Evolutionary conservation across 768 basidiomycete species (phyloP).

Genomic region (Trametopsis cervina): DNA sequence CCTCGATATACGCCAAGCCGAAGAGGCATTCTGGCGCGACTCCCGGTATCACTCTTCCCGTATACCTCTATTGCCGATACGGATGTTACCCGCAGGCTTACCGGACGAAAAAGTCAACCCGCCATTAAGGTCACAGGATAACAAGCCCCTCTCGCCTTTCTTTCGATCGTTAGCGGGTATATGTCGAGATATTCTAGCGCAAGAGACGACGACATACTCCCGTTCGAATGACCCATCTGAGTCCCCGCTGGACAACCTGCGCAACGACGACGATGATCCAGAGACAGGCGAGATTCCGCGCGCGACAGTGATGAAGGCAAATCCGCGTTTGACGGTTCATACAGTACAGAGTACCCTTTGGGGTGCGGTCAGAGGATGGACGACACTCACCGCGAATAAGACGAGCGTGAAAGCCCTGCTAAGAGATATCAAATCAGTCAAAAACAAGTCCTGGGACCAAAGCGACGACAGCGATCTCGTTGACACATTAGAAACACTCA

Average conservation of each 20-base stretch:
- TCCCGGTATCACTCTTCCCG: constrained; percentile 52
- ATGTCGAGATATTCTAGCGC: constrained; percentile 47
- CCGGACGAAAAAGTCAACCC: constrained; percentile 9
- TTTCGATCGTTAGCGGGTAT: constrained; percentile 42
- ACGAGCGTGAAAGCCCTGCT: constrained; percentile 72
- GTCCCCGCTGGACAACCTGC: neutral
- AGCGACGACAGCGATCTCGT: constrained; percentile 14
- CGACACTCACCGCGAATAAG: constrained; percentile 83
- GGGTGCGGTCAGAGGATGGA: constrained; percentile 67
- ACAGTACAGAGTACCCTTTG: constrained; percentile 68
- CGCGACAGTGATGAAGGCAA: constrained; percentile 44
- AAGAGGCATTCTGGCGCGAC: constrained; percentile 50
- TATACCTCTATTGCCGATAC: constrained; percentile 54
- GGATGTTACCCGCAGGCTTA: constrained; percentile 34
- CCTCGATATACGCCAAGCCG: constrained; percentile 24
- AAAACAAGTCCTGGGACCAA: constrained; percentile 16
- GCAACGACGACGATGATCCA: neutral
- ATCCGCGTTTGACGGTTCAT: constrained; percentile 63
- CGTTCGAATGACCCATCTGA: neutral
- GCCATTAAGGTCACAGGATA: neutral
- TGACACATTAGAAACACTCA: too few species aligned
- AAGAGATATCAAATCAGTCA: constrained; percentile 48
- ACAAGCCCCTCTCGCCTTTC: constrained; percentile 27
- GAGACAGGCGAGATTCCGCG: constrained; percentile 38
- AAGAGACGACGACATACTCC: constrained; percentile 27